Evolutionary conservation across 2,329 filamentous ascomycete species (phyloP), one percentile per base, ranked within the genome.

Genomic region (Parastagonospora nodorum): DNA sequence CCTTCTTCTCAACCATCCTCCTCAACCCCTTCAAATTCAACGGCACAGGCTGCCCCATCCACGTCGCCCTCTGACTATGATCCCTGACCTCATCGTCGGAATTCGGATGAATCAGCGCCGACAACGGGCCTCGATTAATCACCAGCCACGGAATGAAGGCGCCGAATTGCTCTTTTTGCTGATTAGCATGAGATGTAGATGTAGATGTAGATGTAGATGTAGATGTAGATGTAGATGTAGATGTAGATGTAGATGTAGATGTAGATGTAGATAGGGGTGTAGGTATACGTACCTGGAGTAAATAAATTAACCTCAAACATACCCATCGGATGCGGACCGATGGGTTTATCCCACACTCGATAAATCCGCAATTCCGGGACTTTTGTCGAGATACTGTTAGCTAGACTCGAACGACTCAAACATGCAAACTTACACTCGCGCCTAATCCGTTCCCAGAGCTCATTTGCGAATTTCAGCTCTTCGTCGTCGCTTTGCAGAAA

Each of bases 281-380:
- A n/a, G n/a, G n/a, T n/a, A n/a, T n/a, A 32, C 46, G 11, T 31
- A 71, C 71, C 70, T 0, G 92, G 92, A 0, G 87, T 91, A 71
- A 93, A 90, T 15, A 96, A 39, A 61, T 95, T 95, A 39, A 96
- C 90, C 74, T 97, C 92, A 64, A 96, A 96, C 91, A 96, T 96
- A 45, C 86, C 88, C 0, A 91, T 74, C 0, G 88, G 87, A 71
- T 96, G 92, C 0, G 92, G 92, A 0, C 92, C 92, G 27, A 96
- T 74, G 0, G 92, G 90, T 11, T 77, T 74, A 58, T 94, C 88
- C 83, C 85, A 95, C 58, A 96, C 78, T 11, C 74, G 79, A 71
- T 96, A 96, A 62, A 95, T 88, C 46, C 91, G 83, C 14, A 96
- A 79, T 69, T 96, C 92, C 8, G 92, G 91, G 66, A 96, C 89